A percentile compares a stretch with the other conserved stretches of the same genome.
Conservation (phyloP, 1,284 basidiomycete genomes). For the Pyrrhoderma noxium region DNA sequence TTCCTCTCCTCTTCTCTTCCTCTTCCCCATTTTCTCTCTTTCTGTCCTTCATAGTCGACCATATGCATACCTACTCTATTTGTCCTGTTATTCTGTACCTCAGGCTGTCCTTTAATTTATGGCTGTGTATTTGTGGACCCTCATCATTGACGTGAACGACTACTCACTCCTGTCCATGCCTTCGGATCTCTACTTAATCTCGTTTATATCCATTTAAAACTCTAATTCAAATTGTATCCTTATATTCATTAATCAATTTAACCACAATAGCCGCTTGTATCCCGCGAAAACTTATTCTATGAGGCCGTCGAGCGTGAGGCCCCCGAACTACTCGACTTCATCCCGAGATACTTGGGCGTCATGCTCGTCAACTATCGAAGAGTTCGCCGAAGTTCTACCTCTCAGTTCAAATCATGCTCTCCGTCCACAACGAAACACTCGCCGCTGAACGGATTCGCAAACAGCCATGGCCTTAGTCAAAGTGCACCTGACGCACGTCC, state of each 20-base stretch:
- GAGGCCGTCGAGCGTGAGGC: constrained; percentile 93
- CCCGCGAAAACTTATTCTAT: constrained; percentile 96
- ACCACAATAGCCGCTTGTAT: constrained; percentile 85
- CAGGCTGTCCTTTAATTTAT: too few species aligned
- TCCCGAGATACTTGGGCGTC: constrained; percentile 94
- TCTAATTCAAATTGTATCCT: too few species aligned
- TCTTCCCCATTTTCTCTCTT: constrained; percentile 17
- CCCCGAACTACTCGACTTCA: constrained; percentile 85
- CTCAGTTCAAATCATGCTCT: constrained; percentile 20
- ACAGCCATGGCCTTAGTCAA: constrained; percentile 21
- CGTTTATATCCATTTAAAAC: neutral
- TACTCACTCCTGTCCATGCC: neutral
- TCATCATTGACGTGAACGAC: too few species aligned
- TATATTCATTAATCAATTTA: neutral
- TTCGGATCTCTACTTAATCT: neutral
- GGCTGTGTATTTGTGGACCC: too few species aligned
- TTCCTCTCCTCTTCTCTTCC: constrained; percentile 19
- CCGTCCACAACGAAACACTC: constrained; percentile 10
- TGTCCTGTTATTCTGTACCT: neutral
- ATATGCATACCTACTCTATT: neutral
- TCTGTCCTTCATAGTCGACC: constrained; percentile 20
- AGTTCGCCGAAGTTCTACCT: constrained; percentile 37
- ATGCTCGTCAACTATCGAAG: constrained; percentile 95
- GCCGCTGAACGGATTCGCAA: neutral
- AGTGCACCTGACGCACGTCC: constrained; percentile 5